These are phyloP conservation scores for Melampsora occidentalis DNA, from an alignment of 1,284 basidiomycete genomes.

Conservation along the genomic window DNA sequence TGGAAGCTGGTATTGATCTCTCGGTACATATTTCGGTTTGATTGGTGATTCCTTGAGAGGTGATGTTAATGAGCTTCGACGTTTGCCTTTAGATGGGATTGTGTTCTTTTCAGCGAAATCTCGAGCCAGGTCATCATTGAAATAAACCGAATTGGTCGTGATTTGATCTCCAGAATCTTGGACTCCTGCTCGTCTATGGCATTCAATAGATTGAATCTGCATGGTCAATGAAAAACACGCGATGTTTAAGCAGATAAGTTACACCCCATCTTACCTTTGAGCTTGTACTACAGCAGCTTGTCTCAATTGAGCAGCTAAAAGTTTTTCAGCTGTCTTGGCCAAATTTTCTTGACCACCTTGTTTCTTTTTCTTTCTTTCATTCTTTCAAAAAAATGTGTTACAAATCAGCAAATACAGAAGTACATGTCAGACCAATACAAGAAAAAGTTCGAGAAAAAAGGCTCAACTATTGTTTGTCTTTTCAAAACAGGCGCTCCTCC, in stretches of 20 bases:
- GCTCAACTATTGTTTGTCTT: conserved; percentile 71
- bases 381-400: background rate
- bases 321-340: conserved; percentile 64
- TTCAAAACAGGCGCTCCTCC: conserved; percentile 87
- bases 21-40: conserved; percentile 45
- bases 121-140: conserved; percentile 28
- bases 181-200: conserved; percentile 1
- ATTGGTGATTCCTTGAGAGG: conserved; percentile 51
- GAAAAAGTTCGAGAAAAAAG: background rate
- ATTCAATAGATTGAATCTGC: background rate
- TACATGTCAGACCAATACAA: background rate
- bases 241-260: no score
- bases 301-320: conserved; percentile 89
- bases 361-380: conserved; percentile 44
- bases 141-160: conserved; percentile 60
- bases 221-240: no score
- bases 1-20: conserved; percentile 52
- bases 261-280: conserved; percentile 55
- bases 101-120: conserved; percentile 39
- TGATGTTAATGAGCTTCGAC: conserved; percentile 11
- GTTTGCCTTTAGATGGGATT: conserved; percentile 17
- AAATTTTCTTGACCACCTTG: conserved; percentile 52
- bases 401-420: background rate
- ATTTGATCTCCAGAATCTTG: conserved; percentile 68
- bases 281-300: conserved; percentile 79